Evolutionary conservation across 352 stramenopile species (phyloP), one percentile per base, ranked within the genome.

Genomic region (Phytopythium litorale): DNA sequence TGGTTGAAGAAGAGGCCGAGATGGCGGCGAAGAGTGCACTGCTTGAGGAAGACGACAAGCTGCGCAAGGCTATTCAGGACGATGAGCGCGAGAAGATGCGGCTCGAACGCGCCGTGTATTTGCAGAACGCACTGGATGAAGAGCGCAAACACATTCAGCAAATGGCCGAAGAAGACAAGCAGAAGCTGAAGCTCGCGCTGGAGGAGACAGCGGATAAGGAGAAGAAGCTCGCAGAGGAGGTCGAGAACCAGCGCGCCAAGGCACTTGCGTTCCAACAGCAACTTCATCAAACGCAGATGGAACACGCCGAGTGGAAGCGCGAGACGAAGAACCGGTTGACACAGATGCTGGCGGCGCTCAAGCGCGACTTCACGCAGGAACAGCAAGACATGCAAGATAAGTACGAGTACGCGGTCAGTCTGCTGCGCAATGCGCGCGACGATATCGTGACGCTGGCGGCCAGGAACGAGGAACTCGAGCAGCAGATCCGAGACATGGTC

Each of bases 71-170:
- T 3, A 93, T 93, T 18, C 82, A 93, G 40, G 81, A 91, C 18
- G 84, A 91, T 49, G 84, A 93, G 61, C 78, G 84, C n/a, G 72
- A 90, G 52, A 92, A 93, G 55, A 91, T 91, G 81, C 76, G 89
- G 67, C 71, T 74, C 18, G 86, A 92, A 43, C 78, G 81, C n/a
- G 73, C 77, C 11, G 67, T 56, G 33, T 91, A 85, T 58, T 62
- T 94, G 23, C 70, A 89, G 54, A 62, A 68, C 19, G 79, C 78
- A 0, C 57, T 91, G n/a, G 82, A 89, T 13, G 78, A 88, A 11
- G 84, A 93, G 62, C 72, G 83, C 6, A 56, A 71, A 15, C 60
- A 66, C 35, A 75, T 92, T n/a, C 78, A 94, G 37, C 56, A 64
- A 8, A 65, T 88, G 42, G 80, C 79, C 1, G 78, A 89, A 28